Conservation (phyloP, 495 filamentous ascomycete genomes). For the Xylaria flabelliformis region DNA sequence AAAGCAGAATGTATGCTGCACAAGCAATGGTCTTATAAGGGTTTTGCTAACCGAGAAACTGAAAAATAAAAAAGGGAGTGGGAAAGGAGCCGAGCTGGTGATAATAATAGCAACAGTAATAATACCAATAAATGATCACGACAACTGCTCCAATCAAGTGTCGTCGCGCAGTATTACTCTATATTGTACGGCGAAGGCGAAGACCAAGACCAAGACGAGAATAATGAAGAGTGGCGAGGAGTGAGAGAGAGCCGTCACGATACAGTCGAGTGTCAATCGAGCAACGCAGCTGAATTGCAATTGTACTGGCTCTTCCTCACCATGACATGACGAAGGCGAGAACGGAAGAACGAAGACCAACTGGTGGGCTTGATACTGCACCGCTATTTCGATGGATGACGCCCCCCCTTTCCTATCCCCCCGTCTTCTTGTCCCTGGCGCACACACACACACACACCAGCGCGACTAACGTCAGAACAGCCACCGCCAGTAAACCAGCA, state of each 20-base stretch:
- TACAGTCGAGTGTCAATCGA: not conserved
- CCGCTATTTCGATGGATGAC: constrained; percentile 21
- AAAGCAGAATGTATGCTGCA: not conserved
- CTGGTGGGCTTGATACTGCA: constrained; percentile 4
- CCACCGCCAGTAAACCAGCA: not conserved
- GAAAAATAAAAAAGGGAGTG: not conserved
- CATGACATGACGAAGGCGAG: constrained; percentile 8
- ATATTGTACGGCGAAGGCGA: not conserved
- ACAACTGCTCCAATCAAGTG: not conserved
- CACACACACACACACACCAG: not conserved
- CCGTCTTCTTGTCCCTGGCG: not conserved
- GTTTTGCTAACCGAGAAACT: not conserved
- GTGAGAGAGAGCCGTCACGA: constrained; percentile 13
- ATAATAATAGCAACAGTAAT: not conserved
- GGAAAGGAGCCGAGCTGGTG: constrained; percentile 3
- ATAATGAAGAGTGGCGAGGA: not conserved
- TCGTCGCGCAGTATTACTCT: not conserved
- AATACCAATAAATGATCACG: constrained; percentile 6
- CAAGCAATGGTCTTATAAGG: not conserved
- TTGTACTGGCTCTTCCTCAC: not conserved
- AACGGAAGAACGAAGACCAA: not conserved
- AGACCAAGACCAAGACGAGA: not conserved
- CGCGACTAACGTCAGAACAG: constrained; percentile 13
- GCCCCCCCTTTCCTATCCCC: constrained; percentile 1
- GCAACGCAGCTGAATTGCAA: constrained; percentile 3